Percentiles rank a stretch among this genome's conserved stretches.
These are phyloP conservation scores for Fremontodendron californicum DNA, from an alignment of 345 rosid genomes.

Conservation along the genomic window DNA sequence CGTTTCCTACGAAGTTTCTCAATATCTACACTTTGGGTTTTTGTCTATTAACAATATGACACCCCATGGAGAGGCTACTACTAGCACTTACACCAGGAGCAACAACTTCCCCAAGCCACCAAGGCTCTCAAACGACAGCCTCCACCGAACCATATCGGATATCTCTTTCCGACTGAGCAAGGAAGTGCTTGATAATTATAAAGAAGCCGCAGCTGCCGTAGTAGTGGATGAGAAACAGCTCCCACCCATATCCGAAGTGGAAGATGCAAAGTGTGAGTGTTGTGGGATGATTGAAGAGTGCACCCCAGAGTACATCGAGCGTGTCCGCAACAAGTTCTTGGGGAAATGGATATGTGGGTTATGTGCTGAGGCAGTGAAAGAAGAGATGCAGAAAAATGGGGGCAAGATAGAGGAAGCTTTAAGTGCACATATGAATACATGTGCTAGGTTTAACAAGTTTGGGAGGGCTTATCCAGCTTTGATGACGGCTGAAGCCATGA, in stretches of 20 bases:
- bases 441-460: conserved; percentile 73
- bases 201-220: not conserved
- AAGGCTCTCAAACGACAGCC: conserved; percentile 43
- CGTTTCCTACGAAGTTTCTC: not conserved
- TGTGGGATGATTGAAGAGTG: conserved; percentile 93
- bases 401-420: conserved; percentile 58
- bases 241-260: conserved; percentile 67
- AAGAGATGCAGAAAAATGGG: conserved; percentile 66
- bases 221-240: conserved; percentile 15
- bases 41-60: conserved; percentile 40
- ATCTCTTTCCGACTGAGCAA: conserved; percentile 44
- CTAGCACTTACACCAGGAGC: conserved; percentile 23
- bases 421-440: conserved; percentile 67
- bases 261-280: conserved; percentile 82
- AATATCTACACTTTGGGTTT: not conserved
- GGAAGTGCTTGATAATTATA: conserved; percentile 31
- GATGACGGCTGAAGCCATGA: conserved; percentile 86
- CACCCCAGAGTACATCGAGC: conserved; percentile 72
- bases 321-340: conserved; percentile 51
- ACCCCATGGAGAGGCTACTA: conserved; percentile 52
- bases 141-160: conserved; percentile 66
- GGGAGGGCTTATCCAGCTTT: conserved; percentile 78
- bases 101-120: conserved; percentile 55
- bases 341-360: conserved; percentile 93
- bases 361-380: conserved; percentile 88